Evolutionary conservation across 2,329 filamentous ascomycete species (phyloP).

Genomic region (Xylaria sp.): DNA sequence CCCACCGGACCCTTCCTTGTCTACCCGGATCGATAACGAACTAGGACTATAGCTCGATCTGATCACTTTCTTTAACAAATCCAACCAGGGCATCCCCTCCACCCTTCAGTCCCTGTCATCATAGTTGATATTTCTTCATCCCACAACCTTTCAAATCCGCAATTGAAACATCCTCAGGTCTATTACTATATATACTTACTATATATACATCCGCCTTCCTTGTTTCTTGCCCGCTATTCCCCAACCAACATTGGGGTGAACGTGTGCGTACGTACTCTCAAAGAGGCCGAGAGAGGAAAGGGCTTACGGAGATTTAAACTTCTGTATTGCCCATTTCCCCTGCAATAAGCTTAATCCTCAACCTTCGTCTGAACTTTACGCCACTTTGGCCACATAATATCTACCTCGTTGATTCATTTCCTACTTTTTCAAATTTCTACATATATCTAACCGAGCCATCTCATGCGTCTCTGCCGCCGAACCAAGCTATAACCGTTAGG

Average conservation of each 20-base stretch:
- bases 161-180: not conserved
- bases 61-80: constrained; percentile 10
- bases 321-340: constrained; percentile 4
- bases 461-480: constrained; percentile 2
- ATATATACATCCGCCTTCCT: too few relatives aligned
- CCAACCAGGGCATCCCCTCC: constrained; percentile 1
- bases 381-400: constrained; percentile 18
- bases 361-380: constrained; percentile 14
- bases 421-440: not conserved
- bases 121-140: not conserved
- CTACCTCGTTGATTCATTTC: constrained; percentile 5
- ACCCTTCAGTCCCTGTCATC: not conserved
- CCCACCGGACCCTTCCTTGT: constrained; percentile 15
- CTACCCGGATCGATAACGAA: constrained; percentile 12
- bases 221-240: not conserved
- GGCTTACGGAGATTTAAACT: not conserved
- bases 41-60: constrained; percentile 2
- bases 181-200: not conserved
- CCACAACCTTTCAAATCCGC: not conserved
- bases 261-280: not conserved
- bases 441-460: constrained; percentile 2
- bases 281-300: not conserved
- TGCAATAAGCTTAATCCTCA: constrained; percentile 10
- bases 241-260: not conserved
- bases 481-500: constrained; percentile 4